phyloP scores from a whole-genome alignment of 2,329 filamentous ascomycete species.

The Colletotrichum agaves region DNA sequence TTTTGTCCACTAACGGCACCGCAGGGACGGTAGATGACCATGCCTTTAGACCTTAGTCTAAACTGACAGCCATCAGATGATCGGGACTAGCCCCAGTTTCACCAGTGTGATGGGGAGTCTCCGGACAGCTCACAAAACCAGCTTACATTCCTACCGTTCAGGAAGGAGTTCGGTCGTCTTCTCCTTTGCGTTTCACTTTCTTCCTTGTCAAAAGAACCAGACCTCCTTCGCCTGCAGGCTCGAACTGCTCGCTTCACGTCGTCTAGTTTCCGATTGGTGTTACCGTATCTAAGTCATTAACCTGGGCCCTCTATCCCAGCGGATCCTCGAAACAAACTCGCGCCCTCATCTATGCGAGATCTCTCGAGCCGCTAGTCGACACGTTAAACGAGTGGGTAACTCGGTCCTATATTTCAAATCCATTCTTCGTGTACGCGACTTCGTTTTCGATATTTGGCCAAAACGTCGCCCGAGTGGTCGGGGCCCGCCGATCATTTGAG shows the following conservation, averaged over 20 bases:
- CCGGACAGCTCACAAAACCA: constrained; percentile 35
- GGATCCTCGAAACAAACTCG: constrained; percentile 29
- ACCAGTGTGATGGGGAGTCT: constrained; percentile 32
- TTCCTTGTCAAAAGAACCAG: constrained; percentile 22
- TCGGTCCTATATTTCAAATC: constrained; percentile 33
- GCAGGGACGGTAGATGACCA: constrained; percentile 32
- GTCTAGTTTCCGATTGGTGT: constrained; percentile 18
- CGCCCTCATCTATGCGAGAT: constrained; percentile 34
- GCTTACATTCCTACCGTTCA: constrained; percentile 29
- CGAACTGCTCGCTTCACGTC: constrained; percentile 17
- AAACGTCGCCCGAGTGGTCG: constrained; percentile 23
- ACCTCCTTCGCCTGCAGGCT: constrained; percentile 2
- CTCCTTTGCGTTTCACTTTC: constrained; percentile 31
- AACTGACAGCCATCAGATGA: constrained; percentile 36
- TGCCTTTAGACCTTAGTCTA: constrained; percentile 24
- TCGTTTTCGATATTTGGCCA: not conserved
- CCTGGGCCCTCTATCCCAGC: constrained; percentile 24
- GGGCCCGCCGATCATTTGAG: constrained; percentile 19
- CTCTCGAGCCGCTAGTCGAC: constrained; percentile 35
- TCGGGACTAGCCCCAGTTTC: constrained; percentile 37
- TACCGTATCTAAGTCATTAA: constrained; percentile 16
- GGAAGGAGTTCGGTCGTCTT: constrained; percentile 8
- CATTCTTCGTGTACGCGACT: constrained; percentile 16
- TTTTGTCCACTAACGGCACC: constrained; percentile 34
- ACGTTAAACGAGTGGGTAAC: constrained; percentile 34